Conservation (phyloP, 345 rosid genomes). For the Anastatica hierochuntica region DNA sequence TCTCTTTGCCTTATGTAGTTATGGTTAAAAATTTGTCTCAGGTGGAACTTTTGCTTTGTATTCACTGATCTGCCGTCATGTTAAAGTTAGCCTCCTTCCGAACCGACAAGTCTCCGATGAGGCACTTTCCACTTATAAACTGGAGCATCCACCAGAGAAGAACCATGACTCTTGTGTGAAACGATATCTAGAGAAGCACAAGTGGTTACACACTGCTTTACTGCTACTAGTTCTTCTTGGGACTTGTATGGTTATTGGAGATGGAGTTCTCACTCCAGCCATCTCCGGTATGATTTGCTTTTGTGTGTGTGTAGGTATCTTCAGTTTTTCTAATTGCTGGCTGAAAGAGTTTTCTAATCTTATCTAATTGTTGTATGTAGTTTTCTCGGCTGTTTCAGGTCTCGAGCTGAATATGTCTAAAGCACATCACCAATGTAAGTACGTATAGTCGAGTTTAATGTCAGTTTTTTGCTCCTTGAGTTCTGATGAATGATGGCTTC, state of each 20-base stretch:
- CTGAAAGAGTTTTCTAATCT: not conserved
- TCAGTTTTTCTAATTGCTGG: too few relatives aligned
- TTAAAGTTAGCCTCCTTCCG: conserved; percentile 88
- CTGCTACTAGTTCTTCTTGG: conserved; percentile 92
- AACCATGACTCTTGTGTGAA: conserved; percentile 54
- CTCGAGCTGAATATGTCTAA: conserved; percentile 88
- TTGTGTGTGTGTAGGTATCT: not conserved
- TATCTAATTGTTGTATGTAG: conserved; percentile 29
- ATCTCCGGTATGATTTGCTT: conserved; percentile 55
- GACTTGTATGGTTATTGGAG: conserved; percentile 99
- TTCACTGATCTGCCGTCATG: conserved; percentile 85
- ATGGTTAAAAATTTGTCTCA: conserved; percentile 9
- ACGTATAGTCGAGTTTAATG: conserved; percentile 1
- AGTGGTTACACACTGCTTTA: conserved; percentile 78
- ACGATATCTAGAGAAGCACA: conserved; percentile 69
- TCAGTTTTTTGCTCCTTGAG: conserved; percentile 2
- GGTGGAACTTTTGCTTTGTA: conserved; percentile 98
- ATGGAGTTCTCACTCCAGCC: conserved; percentile 95
- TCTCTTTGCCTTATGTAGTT: not conserved
- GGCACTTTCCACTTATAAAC: conserved; percentile 89
- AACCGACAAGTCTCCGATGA: conserved; percentile 89
- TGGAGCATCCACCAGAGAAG: conserved; percentile 66
- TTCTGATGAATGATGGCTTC: conserved; percentile 14
- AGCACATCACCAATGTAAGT: conserved; percentile 86
- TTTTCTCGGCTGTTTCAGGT: conserved; percentile 96